A percentile compares a stretch with the other conserved stretches of the same genome.
phyloP scores from a whole-genome alignment of 805 yeast genomes.

The Saccharomycopsis vini region DNA sequence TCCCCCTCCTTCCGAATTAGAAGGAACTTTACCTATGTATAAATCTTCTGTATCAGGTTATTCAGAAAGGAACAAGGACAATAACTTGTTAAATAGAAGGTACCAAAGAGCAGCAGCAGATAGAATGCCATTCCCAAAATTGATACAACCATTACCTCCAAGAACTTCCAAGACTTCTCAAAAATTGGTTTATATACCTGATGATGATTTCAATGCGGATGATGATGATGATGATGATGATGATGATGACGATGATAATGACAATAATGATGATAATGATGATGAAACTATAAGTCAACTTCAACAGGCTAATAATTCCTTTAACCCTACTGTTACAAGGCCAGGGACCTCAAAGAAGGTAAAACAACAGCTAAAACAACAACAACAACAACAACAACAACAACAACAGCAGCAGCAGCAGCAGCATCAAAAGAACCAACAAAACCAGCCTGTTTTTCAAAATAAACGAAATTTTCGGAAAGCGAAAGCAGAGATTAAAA shows the following conservation, averaged over 20 bases:
- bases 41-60: too few relatives aligned
- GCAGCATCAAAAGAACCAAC: not conserved
- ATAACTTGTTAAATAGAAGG: not conserved
- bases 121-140: slow-evolving; percentile 30
- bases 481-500: slow-evolving; percentile 39
- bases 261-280: too few relatives aligned
- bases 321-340: too few relatives aligned
- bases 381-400: not conserved
- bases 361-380: not conserved
- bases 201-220: slow-evolving; percentile 28
- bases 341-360: not conserved
- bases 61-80: too few relatives aligned
- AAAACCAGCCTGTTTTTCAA: not conserved
- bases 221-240: slow-evolving; percentile 2
- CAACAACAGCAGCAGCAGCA: not conserved
- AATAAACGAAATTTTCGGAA: slow-evolving; percentile 17
- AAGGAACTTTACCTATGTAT: slow-evolving; percentile 23
- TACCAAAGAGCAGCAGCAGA: not conserved
- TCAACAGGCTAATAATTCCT: not conserved
- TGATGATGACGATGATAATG: too few relatives aligned
- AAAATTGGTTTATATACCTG: slow-evolving; percentile 81
- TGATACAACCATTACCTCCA: slow-evolving; percentile 49
- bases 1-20: not conserved
- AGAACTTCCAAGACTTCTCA: slow-evolving; percentile 84
- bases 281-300: not conserved